Evolutionary conservation across 2,329 filamentous ascomycete species (phyloP).

Genomic region (Zymoseptoria pseudotritici): DNA sequence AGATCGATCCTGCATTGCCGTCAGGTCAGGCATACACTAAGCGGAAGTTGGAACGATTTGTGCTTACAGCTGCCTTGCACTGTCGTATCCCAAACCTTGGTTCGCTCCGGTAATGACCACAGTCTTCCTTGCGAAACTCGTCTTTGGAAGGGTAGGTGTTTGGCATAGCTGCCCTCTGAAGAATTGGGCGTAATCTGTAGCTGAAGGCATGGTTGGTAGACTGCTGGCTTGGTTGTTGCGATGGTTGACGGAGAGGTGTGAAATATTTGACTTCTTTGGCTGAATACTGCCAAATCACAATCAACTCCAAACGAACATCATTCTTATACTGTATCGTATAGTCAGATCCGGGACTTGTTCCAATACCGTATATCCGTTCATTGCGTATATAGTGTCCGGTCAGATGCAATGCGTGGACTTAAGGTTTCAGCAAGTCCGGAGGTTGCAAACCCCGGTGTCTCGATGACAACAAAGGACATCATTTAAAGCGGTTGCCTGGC

Average conservation of each 20-base stretch:
- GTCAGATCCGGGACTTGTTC: background rate
- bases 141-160: conserved; percentile 7
- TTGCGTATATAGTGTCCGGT: background rate
- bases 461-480: background rate
- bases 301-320: background rate
- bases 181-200: conserved; percentile 13
- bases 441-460: background rate
- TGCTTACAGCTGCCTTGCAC: background rate
- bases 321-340: background rate
- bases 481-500: background rate
- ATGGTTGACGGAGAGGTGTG: background rate
- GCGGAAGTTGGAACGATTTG: background rate
- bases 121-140: conserved; percentile 1
- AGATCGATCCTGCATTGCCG: background rate
- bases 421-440: background rate
- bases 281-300: too few species aligned
- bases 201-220: conserved; percentile 6
- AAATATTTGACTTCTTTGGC: background rate
- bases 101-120: conserved; percentile 51
- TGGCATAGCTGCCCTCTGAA: conserved; percentile 12
- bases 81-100: conserved; percentile 52
- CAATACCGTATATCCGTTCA: background rate
- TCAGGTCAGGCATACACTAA: background rate
- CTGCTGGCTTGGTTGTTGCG: background rate
- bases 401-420: background rate